Conservation (phyloP, 352 stramenopile genomes). For the Paralagenidium karlingii region DNA sequence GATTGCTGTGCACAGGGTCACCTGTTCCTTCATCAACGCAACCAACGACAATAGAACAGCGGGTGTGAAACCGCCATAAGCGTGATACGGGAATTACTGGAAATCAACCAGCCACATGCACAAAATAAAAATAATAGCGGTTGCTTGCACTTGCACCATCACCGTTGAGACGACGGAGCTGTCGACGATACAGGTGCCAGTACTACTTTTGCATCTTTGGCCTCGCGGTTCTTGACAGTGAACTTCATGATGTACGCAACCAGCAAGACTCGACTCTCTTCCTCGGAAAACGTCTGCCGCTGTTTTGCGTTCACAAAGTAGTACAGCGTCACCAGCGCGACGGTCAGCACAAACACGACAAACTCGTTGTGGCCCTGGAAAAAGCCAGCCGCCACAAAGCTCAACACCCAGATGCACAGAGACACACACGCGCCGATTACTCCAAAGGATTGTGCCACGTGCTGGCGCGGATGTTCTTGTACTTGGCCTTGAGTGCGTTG, state of each 20-base stretch:
- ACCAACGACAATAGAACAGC: no score
- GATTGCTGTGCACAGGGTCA: no score
- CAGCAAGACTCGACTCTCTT: constrained; percentile 9
- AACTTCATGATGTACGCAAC: constrained; percentile 3
- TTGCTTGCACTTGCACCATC: no score
- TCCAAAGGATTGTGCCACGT: constrained; percentile 10
- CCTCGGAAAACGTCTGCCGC: constrained; percentile 9
- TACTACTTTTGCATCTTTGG: no score
- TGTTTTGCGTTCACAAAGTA: constrained; percentile 8
- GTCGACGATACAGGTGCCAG: no score
- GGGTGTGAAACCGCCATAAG: no score
- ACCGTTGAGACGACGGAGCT: no score
- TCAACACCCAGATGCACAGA: constrained; percentile 6
- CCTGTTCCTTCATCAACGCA: no score
- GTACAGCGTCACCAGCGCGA: constrained; percentile 5
- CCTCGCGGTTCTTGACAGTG: no score
- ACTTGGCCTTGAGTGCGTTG: constrained; percentile 10
- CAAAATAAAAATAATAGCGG: no score
- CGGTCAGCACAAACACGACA: constrained; percentile 2
- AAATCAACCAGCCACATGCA: no score
- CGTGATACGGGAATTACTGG: no score
- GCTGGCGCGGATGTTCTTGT: constrained; percentile 9
- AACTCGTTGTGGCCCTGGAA: constrained; percentile 6
- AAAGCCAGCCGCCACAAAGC: constrained; percentile 1
- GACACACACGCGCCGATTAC: constrained; percentile 7